Conservation (phyloP, 257 asterid genomes). For the Osmanthus fragrans region DNA sequence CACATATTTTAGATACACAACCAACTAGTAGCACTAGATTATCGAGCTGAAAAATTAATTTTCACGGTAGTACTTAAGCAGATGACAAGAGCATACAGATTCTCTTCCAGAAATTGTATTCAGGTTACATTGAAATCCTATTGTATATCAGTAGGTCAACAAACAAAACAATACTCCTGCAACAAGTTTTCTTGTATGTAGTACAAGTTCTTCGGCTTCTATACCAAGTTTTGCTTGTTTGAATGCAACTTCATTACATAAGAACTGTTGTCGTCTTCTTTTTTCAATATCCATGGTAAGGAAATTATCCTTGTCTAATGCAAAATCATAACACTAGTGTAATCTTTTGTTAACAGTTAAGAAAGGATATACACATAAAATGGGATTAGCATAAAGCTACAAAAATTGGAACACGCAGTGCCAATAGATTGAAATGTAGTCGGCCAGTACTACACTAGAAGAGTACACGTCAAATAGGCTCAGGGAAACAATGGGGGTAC, state of each 20-base stretch:
- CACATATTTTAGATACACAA: not conserved
- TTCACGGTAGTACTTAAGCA: not conserved
- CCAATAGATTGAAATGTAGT: not conserved
- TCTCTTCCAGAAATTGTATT: not conserved
- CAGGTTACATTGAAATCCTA: not conserved
- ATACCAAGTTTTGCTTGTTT: not conserved
- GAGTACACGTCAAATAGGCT: not conserved
- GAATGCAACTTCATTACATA: not conserved
- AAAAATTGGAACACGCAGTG: not conserved
- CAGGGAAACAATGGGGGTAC: not conserved
- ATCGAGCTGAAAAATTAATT: not conserved
- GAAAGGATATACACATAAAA: not conserved
- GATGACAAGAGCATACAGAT: not conserved
- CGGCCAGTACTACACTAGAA: not conserved
- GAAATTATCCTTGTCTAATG: not conserved
- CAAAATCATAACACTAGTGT: not conserved
- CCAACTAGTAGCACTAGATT: not conserved
- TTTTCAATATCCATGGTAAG: not conserved
- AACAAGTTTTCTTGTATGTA: not conserved
- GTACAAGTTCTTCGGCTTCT: not conserved
- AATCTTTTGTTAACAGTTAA: not conserved
- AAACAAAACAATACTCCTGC: not conserved
- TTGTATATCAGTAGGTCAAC: not conserved
- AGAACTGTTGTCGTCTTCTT: not conserved
- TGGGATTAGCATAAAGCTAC: not conserved